Base-by-base conservation (phyloP, 192 early-diverging fungal genomes). In the Dissophora ornata region DNA sequence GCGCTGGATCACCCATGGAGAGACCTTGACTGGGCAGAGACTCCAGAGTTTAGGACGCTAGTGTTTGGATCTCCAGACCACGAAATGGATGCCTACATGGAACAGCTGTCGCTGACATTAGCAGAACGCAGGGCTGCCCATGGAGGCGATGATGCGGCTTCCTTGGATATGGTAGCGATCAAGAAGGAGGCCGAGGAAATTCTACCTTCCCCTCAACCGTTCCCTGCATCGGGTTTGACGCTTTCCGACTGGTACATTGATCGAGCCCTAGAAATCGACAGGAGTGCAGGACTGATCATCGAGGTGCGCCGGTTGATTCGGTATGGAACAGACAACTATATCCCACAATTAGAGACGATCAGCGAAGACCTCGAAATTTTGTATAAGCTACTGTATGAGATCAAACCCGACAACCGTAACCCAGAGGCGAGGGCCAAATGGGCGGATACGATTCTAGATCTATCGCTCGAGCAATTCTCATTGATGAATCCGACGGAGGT, bases 231-330 rank as follows among this genome's bases (percentile, higher is more conserved):
- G 10, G 54, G 68, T 9, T 57, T 75, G 10, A 46, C 54, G 5
- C 80, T 90, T 32, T 80, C 87, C 12, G 42, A 87, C 5, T 91
- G 89, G 89, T 91, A 90, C 66, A 73, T 67, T 28, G 57, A 82
- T 16, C 82, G 90, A 12, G 84, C 87, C 12, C 75, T 75, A 6
- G 79, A 79, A 9, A 87, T 89, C 30, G 90, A 91, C 48, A 65
- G 47, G 12, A 54, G 65, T 18, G 69, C 85, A 4, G 90, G 89
- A 16, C 79, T 84, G 46, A 68, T 81, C 16, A 81, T 83, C 26
- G 73, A 86, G 30, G 89, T 88, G 3, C 75, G 89, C 3, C 80
- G 77, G 29, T 57, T 91, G 24, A 66, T 89, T 25, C 84, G 73
- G 26, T 68, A 84, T 47, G 90, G 86, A 26, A 80, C 66, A 13